Evolutionary conservation across 2,329 filamentous ascomycete genomes (phyloP).

Genomic region (Penicillium frequentans): DNA sequence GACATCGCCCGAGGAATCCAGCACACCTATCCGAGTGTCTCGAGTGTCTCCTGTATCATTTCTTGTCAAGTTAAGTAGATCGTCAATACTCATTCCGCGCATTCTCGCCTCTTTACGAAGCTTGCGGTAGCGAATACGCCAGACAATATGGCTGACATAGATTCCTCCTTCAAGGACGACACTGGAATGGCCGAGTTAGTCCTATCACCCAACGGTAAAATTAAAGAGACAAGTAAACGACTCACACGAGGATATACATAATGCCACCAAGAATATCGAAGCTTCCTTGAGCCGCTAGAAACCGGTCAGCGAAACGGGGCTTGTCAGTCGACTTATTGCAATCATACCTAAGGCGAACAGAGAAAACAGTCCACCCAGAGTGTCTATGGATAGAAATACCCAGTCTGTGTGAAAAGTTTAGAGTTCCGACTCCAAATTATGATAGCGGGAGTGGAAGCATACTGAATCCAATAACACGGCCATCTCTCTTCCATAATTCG

Average conservation of each 20-base stretch:
- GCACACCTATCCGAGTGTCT: not conserved
- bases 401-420: conserved; percentile 38
- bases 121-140: conserved; percentile 57
- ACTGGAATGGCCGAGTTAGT: conserved; percentile 33
- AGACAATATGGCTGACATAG: conserved; percentile 59
- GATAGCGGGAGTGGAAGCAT: conserved; percentile 16
- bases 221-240: not conserved
- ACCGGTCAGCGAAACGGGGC: conserved; percentile 12
- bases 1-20: not conserved
- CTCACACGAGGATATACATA: conserved; percentile 62
- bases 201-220: not conserved
- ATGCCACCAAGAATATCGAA: conserved; percentile 63
- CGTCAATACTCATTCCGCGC: conserved; percentile 56
- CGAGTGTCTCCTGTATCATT: conserved; percentile 3
- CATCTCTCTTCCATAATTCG: conserved; percentile 62
- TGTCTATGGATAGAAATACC: conserved; percentile 62
- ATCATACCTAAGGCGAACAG: conserved; percentile 59
- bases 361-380: conserved; percentile 62
- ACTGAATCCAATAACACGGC: conserved; percentile 63
- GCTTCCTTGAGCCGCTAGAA: conserved; percentile 56
- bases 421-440: not conserved
- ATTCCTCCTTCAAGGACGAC: conserved; percentile 61
- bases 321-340: not conserved
- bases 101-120: conserved; percentile 54
- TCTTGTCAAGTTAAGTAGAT: conserved; percentile 38